Percentiles rank a stretch among this genome's conserved stretches.
Conservation (phyloP, 2,329 filamentous ascomycete genomes). For the Lachnellula hyalina region DNA sequence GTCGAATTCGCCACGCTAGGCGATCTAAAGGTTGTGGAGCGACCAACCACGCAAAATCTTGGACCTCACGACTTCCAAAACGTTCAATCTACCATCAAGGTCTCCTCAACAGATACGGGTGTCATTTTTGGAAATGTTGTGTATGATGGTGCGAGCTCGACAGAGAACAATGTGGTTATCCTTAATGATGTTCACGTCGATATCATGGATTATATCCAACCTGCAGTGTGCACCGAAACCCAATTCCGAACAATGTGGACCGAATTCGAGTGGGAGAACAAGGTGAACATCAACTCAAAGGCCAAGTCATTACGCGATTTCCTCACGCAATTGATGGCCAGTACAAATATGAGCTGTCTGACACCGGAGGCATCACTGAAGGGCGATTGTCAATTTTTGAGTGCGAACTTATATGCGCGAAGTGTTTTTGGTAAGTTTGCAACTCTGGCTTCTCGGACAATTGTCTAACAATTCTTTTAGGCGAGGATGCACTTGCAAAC, state of each 20-base stretch:
- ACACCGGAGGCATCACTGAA: conserved; percentile 95
- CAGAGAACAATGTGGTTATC: conserved; percentile 94
- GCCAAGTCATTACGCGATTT: conserved; percentile 88
- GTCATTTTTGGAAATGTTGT: conserved; percentile 99
- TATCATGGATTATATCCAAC: conserved; percentile 99
- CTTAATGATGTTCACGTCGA: conserved; percentile 97
- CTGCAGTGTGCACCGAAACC: conserved; percentile 91
- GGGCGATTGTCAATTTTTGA: conserved; percentile 96
- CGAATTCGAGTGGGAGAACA: conserved; percentile 99
- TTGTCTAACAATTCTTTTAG: conserved; percentile 45
- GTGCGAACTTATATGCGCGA: conserved; percentile 90
- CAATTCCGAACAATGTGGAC: conserved; percentile 99
- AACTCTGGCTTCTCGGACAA: not conserved
- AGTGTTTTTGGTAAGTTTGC: conserved; percentile 89
- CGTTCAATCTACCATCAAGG: conserved; percentile 97
- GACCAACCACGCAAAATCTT: conserved; percentile 92
- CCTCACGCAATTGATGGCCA: conserved; percentile 90
- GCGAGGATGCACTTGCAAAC: conserved; percentile 96
- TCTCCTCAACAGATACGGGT: conserved; percentile 94
- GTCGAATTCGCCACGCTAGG: conserved; percentile 98
- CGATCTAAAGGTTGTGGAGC: conserved; percentile 95
- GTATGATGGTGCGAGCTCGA: conserved; percentile 88
- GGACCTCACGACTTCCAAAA: conserved; percentile 96
- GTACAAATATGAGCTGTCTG: conserved; percentile 97
- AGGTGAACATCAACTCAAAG: conserved; percentile 99